Evolutionary conservation across 1,139 yeast genomes (phyloP), one percentile per base, ranked within the genome.

Genomic region (Candida albicans): DNA sequence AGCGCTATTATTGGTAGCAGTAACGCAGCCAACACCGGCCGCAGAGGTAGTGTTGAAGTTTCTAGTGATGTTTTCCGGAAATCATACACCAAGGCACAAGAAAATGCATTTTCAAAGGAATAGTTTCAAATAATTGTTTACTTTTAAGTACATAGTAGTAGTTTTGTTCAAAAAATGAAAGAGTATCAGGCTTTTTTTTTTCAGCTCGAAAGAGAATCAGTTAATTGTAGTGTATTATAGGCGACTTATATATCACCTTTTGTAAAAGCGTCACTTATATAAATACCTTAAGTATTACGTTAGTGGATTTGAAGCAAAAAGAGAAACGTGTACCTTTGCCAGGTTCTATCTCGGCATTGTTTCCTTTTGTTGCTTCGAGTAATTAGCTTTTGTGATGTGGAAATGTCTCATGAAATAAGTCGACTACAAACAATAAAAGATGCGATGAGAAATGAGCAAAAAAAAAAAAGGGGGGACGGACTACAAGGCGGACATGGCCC

Each of bases 31-130:
- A 33, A 27, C 27, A 30, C 15, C 33, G 45, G 43, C 13, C 41
- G 39, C 18, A 41, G 49, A 37, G 39, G 35, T 40, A 37, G 35
- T 27, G 35, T 36, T 24, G 51, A 39, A 36, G 15, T 41, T 33
- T 34, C 40, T 5, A 44, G 46, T 38, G 52, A 50, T 11, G 42
- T 50, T 18, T 50, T 50, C 37, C 43, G 47, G 37, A 50, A 50
- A 38, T 36, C 47, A 22, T 46, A 41, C 37, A 43, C 41, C 29
- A 49, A 49, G 37, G 37, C 45, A 14, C 42, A 40, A 39, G 47
- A 40, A 29, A 44, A 38, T 35, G 44, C 34, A 11, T 43, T 45
- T 35, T 27, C 44, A 27, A 46, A 46, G 39, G 47, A 41, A 37
- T 26, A 37, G 29, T 36, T 18, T 36, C 22, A 18, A 18, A 18